Conservation (phyloP, 495 filamentous ascomycete genomes). For the Trypethelium eluteriae region DNA sequence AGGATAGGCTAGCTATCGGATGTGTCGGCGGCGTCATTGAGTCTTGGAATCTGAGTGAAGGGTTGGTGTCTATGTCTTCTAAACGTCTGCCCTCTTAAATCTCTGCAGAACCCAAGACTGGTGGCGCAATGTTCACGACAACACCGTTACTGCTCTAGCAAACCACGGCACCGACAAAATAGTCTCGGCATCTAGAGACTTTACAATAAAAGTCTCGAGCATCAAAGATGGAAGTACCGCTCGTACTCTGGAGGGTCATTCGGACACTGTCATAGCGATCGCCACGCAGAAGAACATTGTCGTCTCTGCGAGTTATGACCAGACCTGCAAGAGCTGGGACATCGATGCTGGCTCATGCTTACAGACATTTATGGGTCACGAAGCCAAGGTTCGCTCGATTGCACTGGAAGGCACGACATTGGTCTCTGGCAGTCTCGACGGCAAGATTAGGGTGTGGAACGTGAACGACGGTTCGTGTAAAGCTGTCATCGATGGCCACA, state of each 20-base stretch:
- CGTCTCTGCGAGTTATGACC: not conserved
- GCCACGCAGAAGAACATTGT: constrained; percentile 1
- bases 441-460: not conserved
- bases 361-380: not conserved
- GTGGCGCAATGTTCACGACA: not conserved
- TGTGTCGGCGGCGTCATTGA: not conserved
- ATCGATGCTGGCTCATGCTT: not conserved
- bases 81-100: constrained; percentile 1
- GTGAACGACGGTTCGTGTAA: not conserved
- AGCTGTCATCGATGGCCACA: not conserved
- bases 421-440: not conserved
- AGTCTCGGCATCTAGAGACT: not conserved
- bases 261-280: not conserved
- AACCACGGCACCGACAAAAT: not conserved
- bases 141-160: not conserved
- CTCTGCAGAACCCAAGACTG: not conserved
- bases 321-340: not conserved
- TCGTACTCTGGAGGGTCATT: constrained; percentile 1
- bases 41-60: not conserved
- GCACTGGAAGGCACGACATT: not conserved
- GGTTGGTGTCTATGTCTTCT: not conserved
- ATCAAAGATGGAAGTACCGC: not conserved
- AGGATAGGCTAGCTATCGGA: not conserved
- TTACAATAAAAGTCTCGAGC: not conserved
- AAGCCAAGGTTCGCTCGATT: not conserved